Conservation (phyloP, 2,329 filamentous ascomycete species). For the Biscogniauxia marginata region DNA sequence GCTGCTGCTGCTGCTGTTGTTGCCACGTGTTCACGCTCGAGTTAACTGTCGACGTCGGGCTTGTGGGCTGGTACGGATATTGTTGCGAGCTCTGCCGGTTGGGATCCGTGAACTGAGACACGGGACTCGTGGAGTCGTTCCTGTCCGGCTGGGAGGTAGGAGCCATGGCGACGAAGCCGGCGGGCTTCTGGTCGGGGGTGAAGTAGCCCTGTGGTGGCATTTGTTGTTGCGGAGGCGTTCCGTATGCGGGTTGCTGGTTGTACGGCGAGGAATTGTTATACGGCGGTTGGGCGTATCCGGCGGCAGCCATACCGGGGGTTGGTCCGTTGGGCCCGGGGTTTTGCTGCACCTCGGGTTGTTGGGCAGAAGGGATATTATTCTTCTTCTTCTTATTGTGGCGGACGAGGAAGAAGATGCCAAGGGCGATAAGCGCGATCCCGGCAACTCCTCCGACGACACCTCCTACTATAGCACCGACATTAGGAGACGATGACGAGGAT, state of each 20-base stretch:
- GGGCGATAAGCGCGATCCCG: slow-evolving; percentile 39
- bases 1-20: slow-evolving; percentile 20
- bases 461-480: slow-evolving; percentile 45
- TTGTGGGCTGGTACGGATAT: slow-evolving; percentile 22
- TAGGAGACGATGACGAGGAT: slow-evolving; percentile 23
- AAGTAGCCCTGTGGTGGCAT: slow-evolving; percentile 21
- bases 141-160: slow-evolving; percentile 21
- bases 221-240: slow-evolving; percentile 5
- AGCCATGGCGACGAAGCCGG: slow-evolving; percentile 21
- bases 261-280: slow-evolving; percentile 19
- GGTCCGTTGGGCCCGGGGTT: slow-evolving; percentile 2
- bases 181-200: slow-evolving; percentile 24
- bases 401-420: slow-evolving; percentile 41
- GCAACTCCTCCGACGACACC: slow-evolving; percentile 47
- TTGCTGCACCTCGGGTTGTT: slow-evolving; percentile 12
- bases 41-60: slow-evolving; percentile 27
- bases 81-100: slow-evolving; percentile 18
- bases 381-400: slow-evolving; percentile 37
- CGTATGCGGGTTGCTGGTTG: slow-evolving; percentile 21
- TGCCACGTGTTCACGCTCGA: slow-evolving; percentile 25
- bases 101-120: slow-evolving; percentile 23
- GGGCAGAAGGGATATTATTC: slow-evolving; percentile 6
- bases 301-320: slow-evolving; percentile 5
- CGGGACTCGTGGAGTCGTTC: slow-evolving; percentile 28
- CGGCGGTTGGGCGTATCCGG: slow-evolving; percentile 17